Conservation (phyloP, 345 rosid genomes). For the Theobroma cacao region DNA sequence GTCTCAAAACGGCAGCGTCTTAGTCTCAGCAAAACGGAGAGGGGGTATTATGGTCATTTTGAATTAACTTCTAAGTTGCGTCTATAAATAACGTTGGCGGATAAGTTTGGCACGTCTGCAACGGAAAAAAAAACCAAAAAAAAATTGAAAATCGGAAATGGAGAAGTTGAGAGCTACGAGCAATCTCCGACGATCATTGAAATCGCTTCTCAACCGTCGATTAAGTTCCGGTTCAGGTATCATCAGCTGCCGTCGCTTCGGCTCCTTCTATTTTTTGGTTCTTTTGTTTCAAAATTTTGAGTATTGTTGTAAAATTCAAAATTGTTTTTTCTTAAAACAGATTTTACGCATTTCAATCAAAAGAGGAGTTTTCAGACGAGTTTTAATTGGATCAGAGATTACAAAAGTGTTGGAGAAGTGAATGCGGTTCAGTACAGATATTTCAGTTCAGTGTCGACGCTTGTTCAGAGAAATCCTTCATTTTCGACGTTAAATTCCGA, state of each 20-base stretch:
- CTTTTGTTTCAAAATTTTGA: neutral
- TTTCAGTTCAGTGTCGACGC: slow-evolving; percentile 42
- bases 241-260: neutral
- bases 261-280: neutral
- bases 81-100: neutral
- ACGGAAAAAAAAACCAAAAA: neutral
- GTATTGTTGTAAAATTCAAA: neutral
- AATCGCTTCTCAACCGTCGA: slow-evolving; percentile 26
- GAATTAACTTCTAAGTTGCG: neutral
- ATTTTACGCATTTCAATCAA: neutral
- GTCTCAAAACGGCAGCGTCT: slow-evolving; percentile 38
- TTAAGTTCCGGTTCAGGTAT: slow-evolving; percentile 4
- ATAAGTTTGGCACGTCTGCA: neutral
- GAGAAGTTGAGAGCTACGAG: slow-evolving; percentile 47
- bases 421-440: slow-evolving; percentile 29
- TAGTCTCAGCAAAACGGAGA: neutral
- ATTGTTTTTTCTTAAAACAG: neutral
- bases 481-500: slow-evolving; percentile 63
- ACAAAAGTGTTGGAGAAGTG: slow-evolving; percentile 16
- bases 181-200: slow-evolving; percentile 30
- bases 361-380: slow-evolving; percentile 1
- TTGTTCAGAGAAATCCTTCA: slow-evolving; percentile 56
- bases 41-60: slow-evolving; percentile 22
- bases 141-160: slow-evolving; percentile 15
- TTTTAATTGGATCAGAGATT: neutral